These are phyloP conservation scores for Firmiana major DNA, from an alignment of 345 rosid genomes.

Conservation along the genomic window DNA sequence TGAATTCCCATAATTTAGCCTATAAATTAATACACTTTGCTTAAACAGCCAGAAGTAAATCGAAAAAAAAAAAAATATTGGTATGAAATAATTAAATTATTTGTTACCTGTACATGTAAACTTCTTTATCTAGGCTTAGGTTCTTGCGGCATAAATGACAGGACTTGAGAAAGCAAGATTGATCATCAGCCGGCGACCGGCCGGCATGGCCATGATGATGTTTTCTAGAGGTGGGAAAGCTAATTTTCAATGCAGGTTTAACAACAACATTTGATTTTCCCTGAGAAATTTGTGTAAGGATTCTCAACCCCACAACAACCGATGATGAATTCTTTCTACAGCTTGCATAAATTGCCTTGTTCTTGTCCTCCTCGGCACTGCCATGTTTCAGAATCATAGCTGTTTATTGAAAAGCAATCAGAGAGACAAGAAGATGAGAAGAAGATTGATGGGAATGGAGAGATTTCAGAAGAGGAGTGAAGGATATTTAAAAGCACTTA, in stretches of 20 bases:
- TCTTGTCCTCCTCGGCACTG: neutral
- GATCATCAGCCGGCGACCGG: neutral
- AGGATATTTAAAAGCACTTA: slow-evolving; percentile 16
- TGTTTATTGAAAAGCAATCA: neutral
- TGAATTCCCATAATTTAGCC: slow-evolving; percentile 2
- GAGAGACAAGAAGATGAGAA: neutral
- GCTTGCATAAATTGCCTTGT: neutral
- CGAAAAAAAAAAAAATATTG: neutral
- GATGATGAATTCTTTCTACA: slow-evolving; percentile 12
- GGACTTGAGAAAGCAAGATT: slow-evolving; percentile 48
- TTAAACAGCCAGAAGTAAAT: neutral
- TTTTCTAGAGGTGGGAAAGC: slow-evolving; percentile 5
- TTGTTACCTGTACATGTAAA: slow-evolving; percentile 80
- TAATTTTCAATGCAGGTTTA: slow-evolving; percentile 36
- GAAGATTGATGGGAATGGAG: neutral
- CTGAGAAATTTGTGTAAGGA: slow-evolving; percentile 32
- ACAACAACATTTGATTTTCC: slow-evolving; percentile 38
- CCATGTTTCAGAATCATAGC: slow-evolving; percentile 16
- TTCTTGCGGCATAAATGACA: slow-evolving; percentile 57
- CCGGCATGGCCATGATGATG: neutral
- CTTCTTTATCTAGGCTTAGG: slow-evolving; percentile 50
- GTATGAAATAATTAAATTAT: neutral
- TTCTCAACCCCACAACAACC: slow-evolving; percentile 52
- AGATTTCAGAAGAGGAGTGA: neutral
- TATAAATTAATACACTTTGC: neutral